Percentiles rank a stretch among this genome's conserved stretches.
These are phyloP conservation scores for Claviceps capensis DNA, from an alignment of 2,329 filamentous ascomycete genomes.

Conservation along the genomic window DNA sequence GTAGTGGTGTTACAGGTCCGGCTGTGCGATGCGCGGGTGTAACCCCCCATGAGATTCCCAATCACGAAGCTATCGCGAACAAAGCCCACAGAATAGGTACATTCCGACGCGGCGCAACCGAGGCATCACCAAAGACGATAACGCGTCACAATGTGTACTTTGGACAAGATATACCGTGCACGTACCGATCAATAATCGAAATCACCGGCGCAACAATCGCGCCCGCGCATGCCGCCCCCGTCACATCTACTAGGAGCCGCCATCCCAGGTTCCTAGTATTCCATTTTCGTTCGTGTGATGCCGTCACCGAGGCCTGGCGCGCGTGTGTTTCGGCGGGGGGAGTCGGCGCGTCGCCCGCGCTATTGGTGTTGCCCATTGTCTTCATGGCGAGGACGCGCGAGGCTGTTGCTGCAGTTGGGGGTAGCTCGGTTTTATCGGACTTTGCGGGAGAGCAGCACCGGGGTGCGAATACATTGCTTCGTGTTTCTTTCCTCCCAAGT, in stretches of 20 bases:
- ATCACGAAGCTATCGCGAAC: not conserved
- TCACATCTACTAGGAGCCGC: slow-evolving; percentile 53
- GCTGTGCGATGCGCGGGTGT: no score
- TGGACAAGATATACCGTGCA: not conserved
- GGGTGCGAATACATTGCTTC: slow-evolving; percentile 1
- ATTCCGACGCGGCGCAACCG: no score
- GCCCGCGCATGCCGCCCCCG: slow-evolving; percentile 58
- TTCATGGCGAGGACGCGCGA: no score
- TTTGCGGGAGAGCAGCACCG: not conserved
- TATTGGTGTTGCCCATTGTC: no score
- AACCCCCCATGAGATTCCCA: not conserved
- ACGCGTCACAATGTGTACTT: no score
- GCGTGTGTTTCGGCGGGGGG: not conserved
- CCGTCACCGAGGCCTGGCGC: not conserved
- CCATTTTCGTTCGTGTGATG: slow-evolving; percentile 30
- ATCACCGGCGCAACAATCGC: slow-evolving; percentile 71
- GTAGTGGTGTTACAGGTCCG: no score
- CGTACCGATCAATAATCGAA: slow-evolving; percentile 72
- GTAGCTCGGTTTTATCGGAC: not conserved
- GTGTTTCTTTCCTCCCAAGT: not conserved
- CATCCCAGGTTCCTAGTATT: slow-evolving; percentile 61
- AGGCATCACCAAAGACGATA: no score
- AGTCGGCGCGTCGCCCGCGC: not conserved
- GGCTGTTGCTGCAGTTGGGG: no score
- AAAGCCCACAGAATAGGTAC: no score